Evolutionary conservation across 495 filamentous ascomycete genomes (phyloP).

Genomic region (Neurospora tetrasperma): DNA sequence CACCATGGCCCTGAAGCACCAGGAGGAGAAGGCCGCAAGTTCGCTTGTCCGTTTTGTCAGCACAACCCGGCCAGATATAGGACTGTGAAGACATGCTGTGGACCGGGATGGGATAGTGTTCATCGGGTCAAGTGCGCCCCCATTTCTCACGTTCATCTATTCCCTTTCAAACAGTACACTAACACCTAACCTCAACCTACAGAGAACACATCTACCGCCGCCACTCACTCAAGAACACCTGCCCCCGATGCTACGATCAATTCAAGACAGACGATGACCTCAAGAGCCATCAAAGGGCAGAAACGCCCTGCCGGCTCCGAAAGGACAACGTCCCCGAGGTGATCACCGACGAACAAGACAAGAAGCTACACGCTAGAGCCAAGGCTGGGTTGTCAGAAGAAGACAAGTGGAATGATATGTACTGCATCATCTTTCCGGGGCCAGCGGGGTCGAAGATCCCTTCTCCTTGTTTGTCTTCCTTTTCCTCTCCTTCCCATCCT

Average conservation of each 20-base stretch:
- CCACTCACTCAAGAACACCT: slow-evolving; percentile 28
- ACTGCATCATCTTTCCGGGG: slow-evolving; percentile 16
- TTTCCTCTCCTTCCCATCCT: background rate
- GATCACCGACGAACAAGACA: slow-evolving; percentile 24
- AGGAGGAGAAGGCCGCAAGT: slow-evolving; percentile 11
- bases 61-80: slow-evolving; percentile 27
- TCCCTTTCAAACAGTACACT: background rate
- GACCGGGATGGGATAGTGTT: slow-evolving; percentile 31
- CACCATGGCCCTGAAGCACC: background rate
- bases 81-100: slow-evolving; percentile 28
- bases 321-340: slow-evolving; percentile 6
- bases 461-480: background rate
- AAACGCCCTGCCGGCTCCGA: slow-evolving; percentile 22
- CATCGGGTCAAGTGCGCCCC: slow-evolving; percentile 35
- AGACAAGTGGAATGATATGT: slow-evolving; percentile 24
- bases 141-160: background rate
- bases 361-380: slow-evolving; percentile 12
- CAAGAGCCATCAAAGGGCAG: slow-evolving; percentile 27
- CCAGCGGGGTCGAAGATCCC: background rate
- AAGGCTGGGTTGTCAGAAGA: slow-evolving; percentile 14
- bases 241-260: slow-evolving; percentile 28
- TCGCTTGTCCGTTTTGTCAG: slow-evolving; percentile 36
- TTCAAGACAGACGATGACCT: slow-evolving; percentile 29
- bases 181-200: background rate
- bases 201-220: slow-evolving; percentile 38